These are phyloP conservation scores for Botrytis paeoniae DNA, from an alignment of 2,329 filamentous ascomycete species.

Conservation along the genomic window DNA sequence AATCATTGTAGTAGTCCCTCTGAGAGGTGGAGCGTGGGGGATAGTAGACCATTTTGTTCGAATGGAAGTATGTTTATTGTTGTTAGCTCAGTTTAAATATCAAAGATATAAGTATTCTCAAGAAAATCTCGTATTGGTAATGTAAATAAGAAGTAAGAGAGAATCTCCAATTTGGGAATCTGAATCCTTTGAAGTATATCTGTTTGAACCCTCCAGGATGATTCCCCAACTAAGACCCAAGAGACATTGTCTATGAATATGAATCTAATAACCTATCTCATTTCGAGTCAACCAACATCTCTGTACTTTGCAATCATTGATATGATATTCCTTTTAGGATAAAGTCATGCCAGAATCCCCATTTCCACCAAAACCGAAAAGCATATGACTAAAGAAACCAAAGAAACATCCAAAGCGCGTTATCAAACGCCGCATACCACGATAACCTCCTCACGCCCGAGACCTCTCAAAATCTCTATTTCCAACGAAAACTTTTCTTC, in stretches of 20 bases:
- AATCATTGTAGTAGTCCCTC: not conserved
- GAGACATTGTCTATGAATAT: not conserved
- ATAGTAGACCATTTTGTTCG: not conserved
- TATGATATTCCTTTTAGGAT: not conserved
- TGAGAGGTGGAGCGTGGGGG: not conserved
- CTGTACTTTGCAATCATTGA: not conserved
- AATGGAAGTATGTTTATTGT: not conserved
- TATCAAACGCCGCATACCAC: not conserved
- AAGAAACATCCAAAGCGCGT: not conserved
- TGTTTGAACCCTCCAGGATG: accelerated
- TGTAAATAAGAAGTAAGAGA: not conserved
- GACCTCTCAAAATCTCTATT: not conserved
- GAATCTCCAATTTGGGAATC: not conserved
- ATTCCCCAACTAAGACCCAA: not conserved
- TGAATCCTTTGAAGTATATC: not conserved
- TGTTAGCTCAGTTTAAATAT: not conserved
- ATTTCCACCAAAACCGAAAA: not conserved
- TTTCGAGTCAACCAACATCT: not conserved
- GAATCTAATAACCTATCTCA: not conserved
- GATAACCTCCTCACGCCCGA: not conserved
- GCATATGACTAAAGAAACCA: not conserved
- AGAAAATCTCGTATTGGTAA: not conserved
- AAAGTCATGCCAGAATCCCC: not conserved
- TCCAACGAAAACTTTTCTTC: not conserved
- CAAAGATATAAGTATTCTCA: not conserved